Evolutionary conservation across 2,329 filamentous ascomycete genomes (phyloP).

Genomic region (Orbilia oligospora): DNA sequence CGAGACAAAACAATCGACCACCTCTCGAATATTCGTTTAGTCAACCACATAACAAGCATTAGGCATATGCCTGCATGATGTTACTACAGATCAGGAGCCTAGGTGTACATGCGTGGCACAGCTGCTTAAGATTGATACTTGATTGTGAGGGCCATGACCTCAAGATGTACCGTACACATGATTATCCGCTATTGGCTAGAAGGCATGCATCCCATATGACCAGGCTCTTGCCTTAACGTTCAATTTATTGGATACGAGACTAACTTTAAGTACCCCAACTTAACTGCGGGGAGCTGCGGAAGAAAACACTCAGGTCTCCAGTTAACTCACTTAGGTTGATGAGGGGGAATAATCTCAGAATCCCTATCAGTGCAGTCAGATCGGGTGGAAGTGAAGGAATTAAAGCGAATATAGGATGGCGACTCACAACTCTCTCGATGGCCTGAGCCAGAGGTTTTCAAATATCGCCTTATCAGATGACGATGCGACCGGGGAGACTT

Average conservation of each 20-base stretch:
- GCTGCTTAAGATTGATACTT: not conserved
- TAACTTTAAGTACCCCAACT: not conserved
- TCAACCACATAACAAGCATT: not conserved
- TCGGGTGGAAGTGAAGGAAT: not conserved
- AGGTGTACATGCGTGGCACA: not conserved
- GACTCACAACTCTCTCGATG: not conserved
- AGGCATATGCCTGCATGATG: too few species aligned
- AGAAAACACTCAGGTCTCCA: not conserved
- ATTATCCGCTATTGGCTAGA: not conserved
- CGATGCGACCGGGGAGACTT: not conserved
- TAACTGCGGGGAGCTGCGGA: not conserved
- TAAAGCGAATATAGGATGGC: not conserved
- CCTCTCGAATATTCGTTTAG: not conserved
- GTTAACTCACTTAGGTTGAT: not conserved
- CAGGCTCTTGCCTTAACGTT: not conserved
- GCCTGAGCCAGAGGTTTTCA: conserved; percentile 3
- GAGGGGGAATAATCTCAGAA: not conserved
- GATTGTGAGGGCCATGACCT: not conserved
- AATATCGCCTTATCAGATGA: not conserved
- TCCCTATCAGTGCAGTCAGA: not conserved
- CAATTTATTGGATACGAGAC: too few species aligned
- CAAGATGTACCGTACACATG: not conserved
- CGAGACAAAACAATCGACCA: not conserved
- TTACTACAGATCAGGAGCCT: not conserved
- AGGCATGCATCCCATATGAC: not conserved